Conservation (phyloP, 1,284 basidiomycete genomes). For the Heimioporus retisporus region DNA sequence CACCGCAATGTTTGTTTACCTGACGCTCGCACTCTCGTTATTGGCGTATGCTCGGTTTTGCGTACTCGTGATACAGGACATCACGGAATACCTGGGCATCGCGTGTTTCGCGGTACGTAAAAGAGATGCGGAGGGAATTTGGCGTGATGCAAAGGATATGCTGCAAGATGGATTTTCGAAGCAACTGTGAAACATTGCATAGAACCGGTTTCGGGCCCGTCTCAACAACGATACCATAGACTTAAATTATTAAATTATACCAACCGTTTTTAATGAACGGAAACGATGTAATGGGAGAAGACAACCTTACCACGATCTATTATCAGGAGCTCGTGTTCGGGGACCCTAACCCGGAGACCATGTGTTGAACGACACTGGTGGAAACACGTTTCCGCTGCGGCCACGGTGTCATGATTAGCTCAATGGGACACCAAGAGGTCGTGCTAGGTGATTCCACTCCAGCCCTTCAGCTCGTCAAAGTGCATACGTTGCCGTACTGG, state of each 20-base stretch:
- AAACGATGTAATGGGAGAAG: background rate
- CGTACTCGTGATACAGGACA: conserved; percentile 84
- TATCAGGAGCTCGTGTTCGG: too few relatives aligned
- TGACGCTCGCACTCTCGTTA: conserved; percentile 74
- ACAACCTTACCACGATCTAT: background rate
- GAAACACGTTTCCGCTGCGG: too few relatives aligned
- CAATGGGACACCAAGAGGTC: too few relatives aligned
- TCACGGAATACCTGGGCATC: conserved; percentile 89
- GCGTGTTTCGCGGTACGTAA: conserved; percentile 92
- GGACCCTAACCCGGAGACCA: too few relatives aligned
- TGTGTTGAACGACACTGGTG: too few relatives aligned
- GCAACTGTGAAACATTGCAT: conserved; percentile 23
- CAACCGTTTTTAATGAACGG: background rate
- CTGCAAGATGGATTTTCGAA: conserved; percentile 38
- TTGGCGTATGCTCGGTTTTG: conserved; percentile 85
- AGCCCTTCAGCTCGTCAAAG: too few relatives aligned
- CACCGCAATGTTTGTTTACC: conserved; percentile 75
- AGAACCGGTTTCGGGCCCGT: background rate
- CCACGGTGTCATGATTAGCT: too few relatives aligned
- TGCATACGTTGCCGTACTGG: too few relatives aligned
- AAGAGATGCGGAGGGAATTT: conserved; percentile 79
- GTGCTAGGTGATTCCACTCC: too few relatives aligned
- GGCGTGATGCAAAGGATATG: conserved; percentile 59
- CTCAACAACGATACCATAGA: conserved; percentile 9
- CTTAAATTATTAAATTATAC: conserved; percentile 19